Percentiles rank a stretch among this genome's conserved stretches.
Evolutionary conservation across 2,329 filamentous ascomycete genomes (phyloP).

Genomic region (Leptosphaerulina australis): DNA sequence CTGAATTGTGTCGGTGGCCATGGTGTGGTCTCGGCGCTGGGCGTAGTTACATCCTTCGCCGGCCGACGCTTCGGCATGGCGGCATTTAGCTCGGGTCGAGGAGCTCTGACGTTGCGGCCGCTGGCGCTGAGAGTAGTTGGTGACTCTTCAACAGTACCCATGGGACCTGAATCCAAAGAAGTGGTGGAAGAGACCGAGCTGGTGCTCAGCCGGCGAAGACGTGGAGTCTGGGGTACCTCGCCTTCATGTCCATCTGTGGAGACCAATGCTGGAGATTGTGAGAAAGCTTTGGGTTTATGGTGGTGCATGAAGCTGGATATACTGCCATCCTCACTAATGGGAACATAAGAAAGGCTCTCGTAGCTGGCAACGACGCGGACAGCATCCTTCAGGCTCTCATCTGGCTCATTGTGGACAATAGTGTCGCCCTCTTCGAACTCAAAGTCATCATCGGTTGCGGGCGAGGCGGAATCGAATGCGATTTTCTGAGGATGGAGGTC

Average conservation of each 20-base stretch:
- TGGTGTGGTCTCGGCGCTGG: slow-evolving; percentile 27
- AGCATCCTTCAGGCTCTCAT: slow-evolving; percentile 15
- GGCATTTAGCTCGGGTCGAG: slow-evolving; percentile 51
- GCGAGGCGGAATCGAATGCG: not conserved
- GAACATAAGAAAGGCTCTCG: slow-evolving; percentile 7
- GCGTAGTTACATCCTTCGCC: slow-evolving; percentile 49
- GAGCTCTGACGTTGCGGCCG: slow-evolving; percentile 34
- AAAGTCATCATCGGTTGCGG: slow-evolving; percentile 31
- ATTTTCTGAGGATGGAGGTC: not conserved
- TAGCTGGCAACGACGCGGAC: slow-evolving; percentile 5
- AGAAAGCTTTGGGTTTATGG: slow-evolving; percentile 7
- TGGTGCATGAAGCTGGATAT: slow-evolving; percentile 9
- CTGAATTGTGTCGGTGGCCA: slow-evolving; percentile 47
- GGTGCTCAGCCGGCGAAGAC: slow-evolving; percentile 38
- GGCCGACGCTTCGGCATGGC: slow-evolving; percentile 51
- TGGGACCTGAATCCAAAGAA: slow-evolving; percentile 43
- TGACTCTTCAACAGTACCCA: slow-evolving; percentile 42
- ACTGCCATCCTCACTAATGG: slow-evolving; percentile 4
- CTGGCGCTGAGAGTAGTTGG: slow-evolving; percentile 43
- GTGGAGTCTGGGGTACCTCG: slow-evolving; percentile 40
- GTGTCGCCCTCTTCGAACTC: slow-evolving; percentile 47
- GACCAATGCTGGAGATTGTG: slow-evolving; percentile 30
- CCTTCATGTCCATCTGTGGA: slow-evolving; percentile 25
- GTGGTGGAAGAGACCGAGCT: slow-evolving; percentile 40
- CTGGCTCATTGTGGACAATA: slow-evolving; percentile 39